Conservation (phyloP, 768 basidiomycete genomes). For the Chalciporus sphaerocephalus region DNA sequence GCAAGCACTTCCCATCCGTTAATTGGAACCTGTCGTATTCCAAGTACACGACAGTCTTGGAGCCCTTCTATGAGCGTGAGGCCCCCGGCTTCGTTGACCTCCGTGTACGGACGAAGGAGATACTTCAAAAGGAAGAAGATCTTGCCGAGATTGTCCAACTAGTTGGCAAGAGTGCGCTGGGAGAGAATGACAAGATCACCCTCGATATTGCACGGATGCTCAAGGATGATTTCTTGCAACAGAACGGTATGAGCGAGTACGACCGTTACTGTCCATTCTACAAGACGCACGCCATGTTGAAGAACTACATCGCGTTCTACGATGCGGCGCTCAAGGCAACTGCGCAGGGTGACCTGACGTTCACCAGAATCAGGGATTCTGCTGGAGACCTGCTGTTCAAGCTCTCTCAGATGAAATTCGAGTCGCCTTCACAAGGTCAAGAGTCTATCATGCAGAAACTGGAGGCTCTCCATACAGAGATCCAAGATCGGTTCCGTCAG, state of each 20-base stretch:
- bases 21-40: conserved; percentile 99
- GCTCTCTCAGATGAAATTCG: conserved; percentile 99
- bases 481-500: conserved; percentile 89
- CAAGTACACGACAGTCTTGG: conserved; percentile 93
- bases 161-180: conserved; percentile 97
- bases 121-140: conserved; percentile 97
- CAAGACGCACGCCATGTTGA: conserved; percentile 95
- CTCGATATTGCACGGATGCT: conserved; percentile 96
- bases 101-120: conserved; percentile 90
- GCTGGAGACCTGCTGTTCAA: conserved; percentile 89
- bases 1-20: conserved; percentile 99
- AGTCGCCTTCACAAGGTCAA: conserved; percentile 91
- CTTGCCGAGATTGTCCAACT: conserved; percentile 98
- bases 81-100: conserved; percentile 95
- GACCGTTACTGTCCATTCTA: conserved; percentile 98
- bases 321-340: conserved; percentile 87
- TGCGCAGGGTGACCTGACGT: conserved; percentile 76
- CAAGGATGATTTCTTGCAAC: conserved; percentile 96
- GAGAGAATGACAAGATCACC: conserved; percentile 97
- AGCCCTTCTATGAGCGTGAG: conserved; percentile 85
- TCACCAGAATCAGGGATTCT: conserved; percentile 81
- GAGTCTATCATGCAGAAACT: conserved; percentile 78
- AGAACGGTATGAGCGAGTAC: conserved; percentile 98
- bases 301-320: conserved; percentile 91
- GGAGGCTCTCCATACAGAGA: conserved; percentile 77